Conservation (phyloP, 257 asterid species). For the Leonotis leonurus region DNA sequence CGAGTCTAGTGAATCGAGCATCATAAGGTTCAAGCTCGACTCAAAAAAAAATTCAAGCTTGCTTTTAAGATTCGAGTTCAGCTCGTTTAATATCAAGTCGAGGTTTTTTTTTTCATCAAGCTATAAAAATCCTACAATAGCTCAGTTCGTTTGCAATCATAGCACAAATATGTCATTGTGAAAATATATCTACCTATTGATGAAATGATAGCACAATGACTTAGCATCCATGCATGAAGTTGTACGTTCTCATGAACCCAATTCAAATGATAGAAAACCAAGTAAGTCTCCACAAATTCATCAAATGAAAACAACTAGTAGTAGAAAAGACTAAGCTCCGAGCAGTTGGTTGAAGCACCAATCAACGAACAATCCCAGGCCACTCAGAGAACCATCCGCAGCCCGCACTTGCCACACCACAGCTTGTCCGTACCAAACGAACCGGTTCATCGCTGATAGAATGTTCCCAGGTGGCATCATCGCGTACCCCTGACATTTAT, state of each 20-base stretch:
- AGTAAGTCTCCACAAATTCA: no score
- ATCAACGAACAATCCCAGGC: constrained; percentile 17
- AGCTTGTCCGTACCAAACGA: constrained; percentile 21
- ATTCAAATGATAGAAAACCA: not conserved
- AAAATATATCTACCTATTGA: no score
- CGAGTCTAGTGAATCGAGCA: no score
- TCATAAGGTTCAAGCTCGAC: no score
- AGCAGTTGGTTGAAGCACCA: constrained; percentile 12
- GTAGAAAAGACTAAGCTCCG: not conserved
- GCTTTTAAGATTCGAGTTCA: no score
- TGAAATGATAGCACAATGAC: no score
- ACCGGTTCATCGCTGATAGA: constrained; percentile 11
- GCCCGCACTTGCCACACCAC: constrained; percentile 33
- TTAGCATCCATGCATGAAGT: constrained; percentile 10
- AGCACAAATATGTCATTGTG: no score
- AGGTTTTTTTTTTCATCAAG: no score
- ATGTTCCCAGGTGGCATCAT: constrained; percentile 24
- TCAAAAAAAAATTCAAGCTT: no score
- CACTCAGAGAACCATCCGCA: constrained; percentile 17
- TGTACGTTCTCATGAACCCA: not conserved
- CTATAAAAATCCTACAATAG: no score
- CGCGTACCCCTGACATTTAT: constrained; percentile 38
- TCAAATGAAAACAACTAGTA: not conserved
- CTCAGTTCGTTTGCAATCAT: no score
- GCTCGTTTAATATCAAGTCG: no score